A percentile compares a stretch with the other conserved stretches of the same genome.
Evolutionary conservation across 2,329 filamentous ascomycete genomes (phyloP).

Genomic region (Aspergillus viridinutans): DNA sequence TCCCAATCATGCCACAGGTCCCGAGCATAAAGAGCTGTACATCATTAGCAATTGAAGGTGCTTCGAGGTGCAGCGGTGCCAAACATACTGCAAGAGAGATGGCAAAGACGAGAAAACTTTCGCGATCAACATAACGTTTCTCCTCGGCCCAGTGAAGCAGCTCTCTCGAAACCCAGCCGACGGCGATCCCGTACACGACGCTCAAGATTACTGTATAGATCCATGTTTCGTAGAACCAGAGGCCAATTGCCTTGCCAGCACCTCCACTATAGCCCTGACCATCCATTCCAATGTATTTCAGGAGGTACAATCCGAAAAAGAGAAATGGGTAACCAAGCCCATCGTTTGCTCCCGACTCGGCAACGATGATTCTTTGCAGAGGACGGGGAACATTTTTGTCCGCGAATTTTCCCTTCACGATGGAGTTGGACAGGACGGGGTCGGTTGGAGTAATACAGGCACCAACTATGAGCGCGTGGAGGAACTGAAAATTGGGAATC

Average conservation of each 20-base stretch:
- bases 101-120: conserved; percentile 83
- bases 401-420: conserved; percentile 90
- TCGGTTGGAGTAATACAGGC: conserved; percentile 92
- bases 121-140: conserved; percentile 74
- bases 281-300: conserved; percentile 66
- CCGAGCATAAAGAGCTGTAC: conserved; percentile 72
- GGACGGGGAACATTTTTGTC: conserved; percentile 82
- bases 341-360: conserved; percentile 85
- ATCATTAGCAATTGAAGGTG: conserved; percentile 7
- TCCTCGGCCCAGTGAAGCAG: conserved; percentile 80
- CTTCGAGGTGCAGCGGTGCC: not conserved
- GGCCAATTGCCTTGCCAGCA: conserved; percentile 61
- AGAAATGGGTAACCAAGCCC: conserved; percentile 85
- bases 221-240: conserved; percentile 86
- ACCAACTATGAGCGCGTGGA: conserved; percentile 75
- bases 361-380: conserved; percentile 74
- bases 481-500: conserved; percentile 65
- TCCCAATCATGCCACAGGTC: conserved; percentile 81
- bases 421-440: conserved; percentile 79
- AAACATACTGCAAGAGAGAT: conserved; percentile 67
- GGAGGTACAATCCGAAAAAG: conserved; percentile 77
- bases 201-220: conserved; percentile 78
- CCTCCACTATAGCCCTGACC: conserved; percentile 56
- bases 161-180: conserved; percentile 78
- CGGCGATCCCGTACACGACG: conserved; percentile 67